Conservation (phyloP, 2,329 filamentous ascomycete genomes). For the Penicillium crustosum region DNA sequence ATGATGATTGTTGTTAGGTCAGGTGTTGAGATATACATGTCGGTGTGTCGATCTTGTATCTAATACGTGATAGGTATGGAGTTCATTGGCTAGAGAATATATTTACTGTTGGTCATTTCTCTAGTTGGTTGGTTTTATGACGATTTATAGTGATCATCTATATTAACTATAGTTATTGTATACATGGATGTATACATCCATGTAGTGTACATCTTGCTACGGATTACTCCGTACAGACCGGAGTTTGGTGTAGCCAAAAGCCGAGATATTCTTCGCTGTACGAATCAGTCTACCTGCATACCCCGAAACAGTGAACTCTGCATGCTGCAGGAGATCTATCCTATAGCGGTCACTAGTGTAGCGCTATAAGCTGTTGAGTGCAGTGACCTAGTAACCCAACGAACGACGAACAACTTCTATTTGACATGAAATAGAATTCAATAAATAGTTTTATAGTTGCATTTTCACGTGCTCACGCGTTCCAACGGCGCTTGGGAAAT, state of each 20-base stretch:
- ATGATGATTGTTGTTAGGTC: not conserved
- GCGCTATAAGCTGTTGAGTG: not conserved
- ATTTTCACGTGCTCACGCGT: not conserved
- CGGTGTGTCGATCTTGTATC: not conserved
- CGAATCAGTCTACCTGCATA: conserved; percentile 8
- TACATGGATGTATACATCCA: not conserved
- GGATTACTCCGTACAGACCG: not conserved
- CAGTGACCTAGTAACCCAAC: not conserved
- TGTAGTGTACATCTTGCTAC: not conserved
- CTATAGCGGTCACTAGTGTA: conserved; percentile 2
- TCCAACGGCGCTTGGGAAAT: not conserved
- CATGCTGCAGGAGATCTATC: conserved; percentile 11
- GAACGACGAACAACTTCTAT: not conserved
- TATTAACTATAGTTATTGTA: not conserved
- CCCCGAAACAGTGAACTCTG: conserved; percentile 1
- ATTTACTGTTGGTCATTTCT: not conserved
- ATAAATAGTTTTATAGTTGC: not conserved
- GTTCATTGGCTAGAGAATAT: not conserved
- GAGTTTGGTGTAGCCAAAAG: not conserved
- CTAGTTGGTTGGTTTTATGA: not conserved
- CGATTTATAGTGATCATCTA: not conserved
- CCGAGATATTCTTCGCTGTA: not conserved
- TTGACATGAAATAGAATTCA: not conserved
- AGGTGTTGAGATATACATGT: not conserved
- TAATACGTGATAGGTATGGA: not conserved